A percentile compares a stretch with the other conserved stretches of the same genome.
Evolutionary conservation across 768 basidiomycete genomes (phyloP).

Genomic region (Lentinula edodes): DNA sequence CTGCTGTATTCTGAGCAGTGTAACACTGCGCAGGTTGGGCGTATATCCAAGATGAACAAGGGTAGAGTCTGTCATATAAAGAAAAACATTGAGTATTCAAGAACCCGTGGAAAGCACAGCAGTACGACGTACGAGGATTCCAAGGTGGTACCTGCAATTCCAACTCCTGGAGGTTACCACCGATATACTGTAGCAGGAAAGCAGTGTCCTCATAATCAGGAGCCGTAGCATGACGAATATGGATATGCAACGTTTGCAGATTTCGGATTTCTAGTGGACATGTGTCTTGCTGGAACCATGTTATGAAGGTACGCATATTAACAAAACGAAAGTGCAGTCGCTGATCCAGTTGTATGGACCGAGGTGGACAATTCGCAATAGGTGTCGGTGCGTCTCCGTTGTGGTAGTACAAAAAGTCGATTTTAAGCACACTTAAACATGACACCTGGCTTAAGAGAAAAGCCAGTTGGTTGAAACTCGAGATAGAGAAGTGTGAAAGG

Average conservation of each 20-base stretch:
- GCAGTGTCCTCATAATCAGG: not conserved
- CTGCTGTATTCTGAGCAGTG: not conserved
- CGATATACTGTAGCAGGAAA: not conserved
- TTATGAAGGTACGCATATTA: not conserved
- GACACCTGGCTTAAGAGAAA: not conserved
- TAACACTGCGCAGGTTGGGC: not conserved
- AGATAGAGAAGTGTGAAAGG: not conserved
- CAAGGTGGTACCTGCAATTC: not conserved
- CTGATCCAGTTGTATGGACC: slow-evolving; percentile 1
- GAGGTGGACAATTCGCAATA: not conserved
- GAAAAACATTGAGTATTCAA: not conserved
- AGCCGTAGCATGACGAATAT: not conserved
- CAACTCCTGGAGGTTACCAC: not conserved
- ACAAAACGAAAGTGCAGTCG: not conserved
- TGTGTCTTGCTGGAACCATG: not conserved
- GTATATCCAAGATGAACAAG: not conserved
- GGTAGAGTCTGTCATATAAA: not conserved
- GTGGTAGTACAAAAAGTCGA: not conserved
- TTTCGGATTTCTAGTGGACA: not conserved
- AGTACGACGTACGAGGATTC: not conserved
- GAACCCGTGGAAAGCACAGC: not conserved
- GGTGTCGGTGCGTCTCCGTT: not conserved
- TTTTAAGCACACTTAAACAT: not conserved
- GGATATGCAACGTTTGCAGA: not conserved
- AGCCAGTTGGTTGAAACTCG: not conserved